Evolutionary conservation across 805 yeast species (phyloP).

Genomic region (Kuraishia capsulata): DNA sequence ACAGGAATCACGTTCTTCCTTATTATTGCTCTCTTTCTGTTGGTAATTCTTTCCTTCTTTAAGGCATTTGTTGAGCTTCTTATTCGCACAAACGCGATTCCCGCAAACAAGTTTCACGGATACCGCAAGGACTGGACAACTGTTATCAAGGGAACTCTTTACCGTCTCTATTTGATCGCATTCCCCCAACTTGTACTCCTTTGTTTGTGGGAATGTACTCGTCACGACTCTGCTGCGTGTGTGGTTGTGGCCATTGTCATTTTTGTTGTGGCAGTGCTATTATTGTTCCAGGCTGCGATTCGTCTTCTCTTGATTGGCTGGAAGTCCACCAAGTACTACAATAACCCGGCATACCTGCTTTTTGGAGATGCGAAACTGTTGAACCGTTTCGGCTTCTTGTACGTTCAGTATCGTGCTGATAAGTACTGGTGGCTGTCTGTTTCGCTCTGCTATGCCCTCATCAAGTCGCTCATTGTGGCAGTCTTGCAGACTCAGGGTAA

Average conservation of each 20-base stretch:
- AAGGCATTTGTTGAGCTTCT: constrained; percentile 62
- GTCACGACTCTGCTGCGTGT: constrained; percentile 75
- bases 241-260: constrained; percentile 72
- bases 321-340: constrained; percentile 59
- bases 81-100: constrained; percentile 48
- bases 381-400: constrained; percentile 85
- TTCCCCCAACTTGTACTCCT: constrained; percentile 80
- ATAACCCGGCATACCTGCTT: constrained; percentile 86
- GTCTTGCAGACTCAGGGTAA: constrained; percentile 76
- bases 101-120: constrained; percentile 58
- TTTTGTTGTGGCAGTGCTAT: constrained; percentile 43
- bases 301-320: constrained; percentile 72
- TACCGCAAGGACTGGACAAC: constrained; percentile 77
- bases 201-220: constrained; percentile 84
- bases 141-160: constrained; percentile 83
- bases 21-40: constrained; percentile 59
- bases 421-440: constrained; percentile 75
- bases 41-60: constrained; percentile 47
- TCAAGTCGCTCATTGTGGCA: constrained; percentile 79
- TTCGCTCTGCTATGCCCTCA: constrained; percentile 52
- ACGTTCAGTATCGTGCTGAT: constrained; percentile 85
- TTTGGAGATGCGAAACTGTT: constrained; percentile 76
- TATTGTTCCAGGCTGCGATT: constrained; percentile 63
- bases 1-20: constrained; percentile 82
- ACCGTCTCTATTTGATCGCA: constrained; percentile 73